These are phyloP conservation scores for Penicillium sp. DNA, from an alignment of 2,329 filamentous ascomycete genomes.

Conservation along the genomic window DNA sequence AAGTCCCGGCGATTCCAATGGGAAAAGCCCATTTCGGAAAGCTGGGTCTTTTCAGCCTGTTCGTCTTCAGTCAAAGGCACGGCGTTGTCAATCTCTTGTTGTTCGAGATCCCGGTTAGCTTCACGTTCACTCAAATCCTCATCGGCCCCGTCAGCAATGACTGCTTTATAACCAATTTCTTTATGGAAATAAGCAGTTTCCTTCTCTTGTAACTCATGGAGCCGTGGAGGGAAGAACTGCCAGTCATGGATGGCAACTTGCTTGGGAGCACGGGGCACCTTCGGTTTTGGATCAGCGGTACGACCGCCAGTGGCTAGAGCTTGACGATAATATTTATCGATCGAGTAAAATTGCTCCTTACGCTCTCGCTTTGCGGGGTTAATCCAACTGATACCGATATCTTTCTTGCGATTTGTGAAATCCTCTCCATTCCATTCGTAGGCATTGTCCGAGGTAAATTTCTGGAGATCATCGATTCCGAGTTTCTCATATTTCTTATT, in stretches of 20 bases:
- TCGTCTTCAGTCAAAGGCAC: conserved; percentile 85
- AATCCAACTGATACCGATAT: conserved; percentile 93
- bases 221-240: conserved; percentile 85
- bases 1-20: conserved; percentile 98
- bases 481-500: conserved; percentile 95
- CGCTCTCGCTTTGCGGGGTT: conserved; percentile 97
- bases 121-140: conserved; percentile 82
- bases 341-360: conserved; percentile 96
- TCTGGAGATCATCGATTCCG: conserved; percentile 93
- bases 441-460: conserved; percentile 94
- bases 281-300: conserved; percentile 81
- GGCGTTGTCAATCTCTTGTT: conserved; percentile 90
- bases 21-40: conserved; percentile 81
- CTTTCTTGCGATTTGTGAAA: conserved; percentile 87
- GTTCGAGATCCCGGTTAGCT: conserved; percentile 80
- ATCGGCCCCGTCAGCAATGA: conserved; percentile 80
- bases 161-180: conserved; percentile 92
- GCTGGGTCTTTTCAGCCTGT: conserved; percentile 74
- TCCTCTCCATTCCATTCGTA: conserved; percentile 99
- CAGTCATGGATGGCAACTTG: conserved; percentile 92
- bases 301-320: conserved; percentile 77
- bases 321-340: conserved; percentile 97
- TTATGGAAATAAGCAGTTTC: conserved; percentile 96
- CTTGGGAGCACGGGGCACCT: conserved; percentile 91
- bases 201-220: conserved; percentile 87